Conservation (phyloP, 2,329 filamentous ascomycete genomes). For the Aspergillus aculeatus region DNA sequence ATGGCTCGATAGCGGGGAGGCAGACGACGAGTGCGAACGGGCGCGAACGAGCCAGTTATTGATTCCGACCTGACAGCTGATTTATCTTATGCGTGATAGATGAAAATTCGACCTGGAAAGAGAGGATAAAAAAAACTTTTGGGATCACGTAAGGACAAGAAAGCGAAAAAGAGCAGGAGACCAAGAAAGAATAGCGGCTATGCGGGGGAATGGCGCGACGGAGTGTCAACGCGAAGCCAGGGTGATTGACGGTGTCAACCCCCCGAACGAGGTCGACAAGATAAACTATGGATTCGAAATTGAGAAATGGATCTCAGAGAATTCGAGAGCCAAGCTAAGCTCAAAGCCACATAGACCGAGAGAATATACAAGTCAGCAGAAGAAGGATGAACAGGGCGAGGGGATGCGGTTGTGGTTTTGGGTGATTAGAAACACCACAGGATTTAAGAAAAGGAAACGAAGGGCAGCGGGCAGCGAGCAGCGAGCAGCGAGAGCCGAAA, state of each 20-base stretch:
- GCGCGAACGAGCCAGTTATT: neutral
- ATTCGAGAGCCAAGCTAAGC: neutral
- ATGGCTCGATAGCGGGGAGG: conserved; percentile 29
- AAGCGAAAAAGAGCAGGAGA: conserved; percentile 9
- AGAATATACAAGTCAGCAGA: conserved; percentile 1
- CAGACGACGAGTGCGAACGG: conserved; percentile 13
- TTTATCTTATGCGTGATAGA: neutral
- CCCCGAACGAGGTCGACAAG: conserved; percentile 17
- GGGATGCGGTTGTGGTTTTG: neutral
- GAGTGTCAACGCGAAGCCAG: conserved; percentile 25
- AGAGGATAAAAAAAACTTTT: conserved; percentile 4
- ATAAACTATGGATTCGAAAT: neutral
- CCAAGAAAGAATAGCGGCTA: conserved; percentile 20
- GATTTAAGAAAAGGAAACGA: conserved; percentile 7
- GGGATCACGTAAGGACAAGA: conserved; percentile 17
- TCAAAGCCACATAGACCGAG: neutral
- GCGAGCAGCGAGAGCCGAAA: neutral
- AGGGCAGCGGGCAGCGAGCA: neutral
- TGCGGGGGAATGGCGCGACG: conserved; percentile 28
- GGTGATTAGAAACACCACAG: neutral
- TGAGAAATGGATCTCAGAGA: neutral
- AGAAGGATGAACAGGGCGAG: neutral
- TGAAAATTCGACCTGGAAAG: conserved; percentile 9
- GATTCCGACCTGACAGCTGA: neutral
- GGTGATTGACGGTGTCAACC: conserved; percentile 29